Evolutionary conservation across 2,329 filamentous ascomycete genomes (phyloP), one percentile per base, ranked within the genome.

Genomic region (Colletotrichum orchidophilum): DNA sequence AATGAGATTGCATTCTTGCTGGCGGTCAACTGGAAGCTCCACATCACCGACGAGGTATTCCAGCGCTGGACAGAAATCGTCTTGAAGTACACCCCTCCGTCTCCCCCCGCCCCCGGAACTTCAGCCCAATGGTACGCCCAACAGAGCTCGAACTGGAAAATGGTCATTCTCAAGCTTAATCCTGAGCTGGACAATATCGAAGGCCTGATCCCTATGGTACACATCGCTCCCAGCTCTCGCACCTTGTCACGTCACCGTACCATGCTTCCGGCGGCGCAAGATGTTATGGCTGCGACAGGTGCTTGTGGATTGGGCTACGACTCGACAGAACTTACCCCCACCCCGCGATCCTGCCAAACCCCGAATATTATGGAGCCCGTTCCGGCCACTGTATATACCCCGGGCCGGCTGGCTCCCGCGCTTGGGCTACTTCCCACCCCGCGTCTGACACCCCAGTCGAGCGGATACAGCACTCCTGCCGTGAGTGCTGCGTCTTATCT

Each of bases 51-150:
- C 75, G 88, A 92, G 3, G 88, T 94, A 11, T 98, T 97, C 83
- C 93, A 96, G 80, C 91, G 93, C 74, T 99, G 96, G 96, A 96
- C 94, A 54, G 94, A 97, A 73, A 92, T 98, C 74, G 94, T 98
- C 63, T 85, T 97, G 75, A 94, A 93, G 81, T 93, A 95, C 77
- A 95, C 93, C 15, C 93, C 94, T 12, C 85, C 87, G 0, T 86
- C 87, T 58, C 87, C 88, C 15, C 85, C 88, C 7, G 87, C 88
- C 8, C 85, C 88, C 2, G 87, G 87, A 52, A 81, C 82, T 24
- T 75, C 80, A 18, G 81, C 81, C n/a, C 82, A 81, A 70, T 70
- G 80, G 3, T 80, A 83, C 33, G 82, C 86, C 60, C 83, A 83
- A 57, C 86, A 88, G 75, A 84, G 83, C 64, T 79, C 82, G 59